A percentile compares a stretch with the other conserved stretches of the same genome.
Conservation (phyloP, 495 filamentous ascomycete species). For the Lophiostoma macrostomum region DNA sequence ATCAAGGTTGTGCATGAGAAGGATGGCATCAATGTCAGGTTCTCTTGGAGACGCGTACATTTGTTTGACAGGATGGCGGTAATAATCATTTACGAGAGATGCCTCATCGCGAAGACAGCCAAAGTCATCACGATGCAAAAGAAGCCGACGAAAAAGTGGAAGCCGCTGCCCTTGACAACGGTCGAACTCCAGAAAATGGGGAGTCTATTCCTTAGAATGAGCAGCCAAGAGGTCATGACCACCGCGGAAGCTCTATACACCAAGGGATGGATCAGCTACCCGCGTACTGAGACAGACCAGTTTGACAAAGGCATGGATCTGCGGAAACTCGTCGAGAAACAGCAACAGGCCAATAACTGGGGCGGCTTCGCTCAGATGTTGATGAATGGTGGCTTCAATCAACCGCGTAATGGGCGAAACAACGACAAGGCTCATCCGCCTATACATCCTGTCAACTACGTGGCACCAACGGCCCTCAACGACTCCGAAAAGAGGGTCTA, state of each 20-base stretch:
- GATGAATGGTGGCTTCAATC: conserved; percentile 72
- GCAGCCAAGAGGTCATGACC: conserved; percentile 82
- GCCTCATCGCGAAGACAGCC: conserved; percentile 70
- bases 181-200: conserved; percentile 99
- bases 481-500: conserved; percentile 74
- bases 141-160: conserved; percentile 92
- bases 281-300: conserved; percentile 93
- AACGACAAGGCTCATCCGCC: conserved; percentile 97
- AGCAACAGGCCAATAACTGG: conserved; percentile 72
- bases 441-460: conserved; percentile 88
- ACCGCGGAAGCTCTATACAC: conserved; percentile 87
- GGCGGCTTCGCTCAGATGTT: conserved; percentile 78
- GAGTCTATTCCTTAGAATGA: conserved; percentile 77
- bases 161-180: conserved; percentile 88
- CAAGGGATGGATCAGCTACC: conserved; percentile 95
- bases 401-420: conserved; percentile 75
- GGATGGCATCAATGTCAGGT: conserved; percentile 76
- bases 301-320: conserved; percentile 92
- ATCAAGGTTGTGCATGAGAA: conserved; percentile 80
- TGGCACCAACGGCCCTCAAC: conserved; percentile 56
- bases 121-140: conserved; percentile 77
- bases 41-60: conserved; percentile 76
- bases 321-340: conserved; percentile 74
- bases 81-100: conserved; percentile 79
- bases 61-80: conserved; percentile 86